Conservation (phyloP, 768 basidiomycete genomes). For the Zangia roseola region DNA sequence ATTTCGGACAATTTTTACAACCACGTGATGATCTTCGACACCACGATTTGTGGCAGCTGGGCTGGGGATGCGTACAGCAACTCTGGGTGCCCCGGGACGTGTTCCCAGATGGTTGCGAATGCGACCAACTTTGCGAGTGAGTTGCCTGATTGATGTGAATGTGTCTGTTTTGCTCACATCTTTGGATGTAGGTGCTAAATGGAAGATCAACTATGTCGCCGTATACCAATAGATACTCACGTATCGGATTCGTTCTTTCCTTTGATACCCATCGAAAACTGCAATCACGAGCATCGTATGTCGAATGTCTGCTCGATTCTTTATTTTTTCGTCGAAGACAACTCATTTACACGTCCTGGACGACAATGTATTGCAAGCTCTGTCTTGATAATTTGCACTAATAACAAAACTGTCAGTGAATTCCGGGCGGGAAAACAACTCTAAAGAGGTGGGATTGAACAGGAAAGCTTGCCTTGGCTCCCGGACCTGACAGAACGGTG, state of each 20-base stretch:
- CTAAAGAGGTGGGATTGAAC: too few species aligned
- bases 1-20: slow-evolving; percentile 48
- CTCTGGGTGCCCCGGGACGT: slow-evolving; percentile 43
- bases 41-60: slow-evolving; percentile 35
- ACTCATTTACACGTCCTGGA: too few species aligned
- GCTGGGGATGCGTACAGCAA: slow-evolving; percentile 21
- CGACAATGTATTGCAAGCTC: too few species aligned
- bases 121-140: slow-evolving; percentile 54
- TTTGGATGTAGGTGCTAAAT: neutral
- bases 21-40: slow-evolving; percentile 45
- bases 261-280: too few species aligned
- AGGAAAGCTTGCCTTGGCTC: too few species aligned
- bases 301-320: too few species aligned
- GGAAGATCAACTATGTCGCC: slow-evolving; percentile 10
- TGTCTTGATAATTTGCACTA: too few species aligned
- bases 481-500: too few species aligned
- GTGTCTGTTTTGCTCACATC: neutral
- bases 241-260: neutral
- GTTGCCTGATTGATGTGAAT: slow-evolving; percentile 3
- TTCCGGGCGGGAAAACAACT: too few species aligned
- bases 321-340: too few species aligned
- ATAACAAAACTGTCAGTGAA: too few species aligned
- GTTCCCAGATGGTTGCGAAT: slow-evolving; percentile 48
- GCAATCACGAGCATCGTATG: too few species aligned
- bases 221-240: neutral